These are phyloP conservation scores for Carpinus fangiana DNA, from an alignment of 306 rosid species.

Conservation along the genomic window DNA sequence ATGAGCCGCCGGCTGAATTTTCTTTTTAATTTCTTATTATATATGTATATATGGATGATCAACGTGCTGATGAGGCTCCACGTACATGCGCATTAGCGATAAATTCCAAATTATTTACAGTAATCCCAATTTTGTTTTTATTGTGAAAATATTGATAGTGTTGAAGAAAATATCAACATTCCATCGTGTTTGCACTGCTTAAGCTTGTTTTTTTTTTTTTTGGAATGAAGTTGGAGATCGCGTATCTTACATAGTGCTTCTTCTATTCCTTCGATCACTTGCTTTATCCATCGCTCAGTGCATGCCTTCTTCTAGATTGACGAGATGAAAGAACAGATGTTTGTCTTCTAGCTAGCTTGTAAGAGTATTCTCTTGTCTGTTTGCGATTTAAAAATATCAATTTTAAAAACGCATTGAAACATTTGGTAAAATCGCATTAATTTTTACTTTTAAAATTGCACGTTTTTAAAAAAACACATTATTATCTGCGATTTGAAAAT, in stretches of 20 bases:
- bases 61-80: conserved; percentile 34
- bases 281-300: conserved; percentile 17
- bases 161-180: conserved; percentile 16
- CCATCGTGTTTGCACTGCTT: conserved; percentile 11
- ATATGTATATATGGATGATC: too few species aligned
- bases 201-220: too few species aligned
- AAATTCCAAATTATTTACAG: neutral
- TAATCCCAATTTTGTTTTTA: conserved; percentile 21
- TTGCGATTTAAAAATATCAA: too few species aligned
- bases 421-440: too few species aligned
- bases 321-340: too few species aligned
- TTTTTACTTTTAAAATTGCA: too few species aligned
- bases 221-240: conserved; percentile 19
- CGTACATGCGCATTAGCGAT: conserved; percentile 29
- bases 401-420: too few species aligned
- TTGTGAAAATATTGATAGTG: conserved; percentile 6
- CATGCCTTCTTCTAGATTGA: neutral
- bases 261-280: conserved; percentile 17
- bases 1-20: conserved; percentile 15
- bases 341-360: too few species aligned
- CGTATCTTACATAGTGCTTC: conserved; percentile 16
- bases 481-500: too few species aligned
- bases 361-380: too few species aligned
- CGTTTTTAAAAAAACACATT: too few species aligned
- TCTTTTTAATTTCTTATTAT: neutral